phyloP scores from a whole-genome alignment of 306 rosid genomes.

The Prunus mongolica region DNA sequence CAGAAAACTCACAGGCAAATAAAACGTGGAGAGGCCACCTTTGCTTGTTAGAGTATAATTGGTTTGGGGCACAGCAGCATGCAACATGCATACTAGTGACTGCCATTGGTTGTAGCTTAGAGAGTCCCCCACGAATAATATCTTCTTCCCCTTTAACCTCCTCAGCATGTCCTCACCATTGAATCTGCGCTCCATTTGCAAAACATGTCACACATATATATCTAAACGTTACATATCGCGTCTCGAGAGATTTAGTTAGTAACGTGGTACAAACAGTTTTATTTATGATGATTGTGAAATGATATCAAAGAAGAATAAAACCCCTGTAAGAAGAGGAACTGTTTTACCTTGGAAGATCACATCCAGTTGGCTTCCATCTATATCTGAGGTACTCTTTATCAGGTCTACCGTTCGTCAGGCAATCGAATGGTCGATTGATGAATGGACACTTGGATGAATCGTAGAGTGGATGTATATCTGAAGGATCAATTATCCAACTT shows the following conservation, averaged over 20 bases:
- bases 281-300: background rate
- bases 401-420: slow-evolving; percentile 39
- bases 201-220: background rate
- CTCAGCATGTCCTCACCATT: slow-evolving; percentile 27
- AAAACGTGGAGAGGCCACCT: slow-evolving; percentile 13
- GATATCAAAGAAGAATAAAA: background rate
- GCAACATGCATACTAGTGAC: slow-evolving; percentile 43
- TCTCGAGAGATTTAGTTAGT: background rate
- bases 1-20: slow-evolving; percentile 22
- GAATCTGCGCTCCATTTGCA: slow-evolving; percentile 19
- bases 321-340: background rate
- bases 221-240: background rate
- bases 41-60: slow-evolving; percentile 21
- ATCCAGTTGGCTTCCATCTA: slow-evolving; percentile 42
- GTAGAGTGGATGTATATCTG: slow-evolving; percentile 24
- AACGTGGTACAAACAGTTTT: background rate
- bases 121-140: slow-evolving; percentile 50
- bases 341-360: slow-evolving; percentile 33
- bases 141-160: slow-evolving; percentile 34
- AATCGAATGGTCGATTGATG: slow-evolving; percentile 26
- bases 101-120: slow-evolving; percentile 47
- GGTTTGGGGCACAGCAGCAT: slow-evolving; percentile 32
- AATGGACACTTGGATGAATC: slow-evolving; percentile 25
- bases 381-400: slow-evolving; percentile 29
- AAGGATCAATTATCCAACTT: slow-evolving; percentile 34